Conservation (phyloP, 352 stramenopile species). For the Pythium aquatile region DNA sequence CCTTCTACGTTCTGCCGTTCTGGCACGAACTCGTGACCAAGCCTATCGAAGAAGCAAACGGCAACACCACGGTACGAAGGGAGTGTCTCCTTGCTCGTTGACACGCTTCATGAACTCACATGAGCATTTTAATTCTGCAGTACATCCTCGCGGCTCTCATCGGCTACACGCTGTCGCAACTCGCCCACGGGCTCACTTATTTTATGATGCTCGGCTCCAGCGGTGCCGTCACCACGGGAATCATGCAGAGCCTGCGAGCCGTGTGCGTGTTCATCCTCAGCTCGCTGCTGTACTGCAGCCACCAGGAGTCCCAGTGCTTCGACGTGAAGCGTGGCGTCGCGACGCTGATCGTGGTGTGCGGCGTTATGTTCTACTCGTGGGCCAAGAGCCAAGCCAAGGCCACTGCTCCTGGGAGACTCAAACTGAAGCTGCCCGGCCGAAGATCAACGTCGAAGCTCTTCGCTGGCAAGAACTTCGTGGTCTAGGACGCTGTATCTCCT, state of each 20-base stretch:
- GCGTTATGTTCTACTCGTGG: constrained; percentile 87
- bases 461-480: constrained; percentile 70
- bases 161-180: constrained; percentile 74
- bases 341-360: constrained; percentile 75
- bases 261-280: constrained; percentile 85
- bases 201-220: constrained; percentile 82
- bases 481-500: constrained; percentile 20
- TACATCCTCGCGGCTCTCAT: constrained; percentile 62
- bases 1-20: constrained; percentile 70
- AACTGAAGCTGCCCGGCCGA: not conserved
- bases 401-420: not conserved
- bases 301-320: constrained; percentile 87
- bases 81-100: too few relatives aligned
- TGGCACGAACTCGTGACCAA: constrained; percentile 79
- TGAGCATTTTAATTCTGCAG: constrained; percentile 17
- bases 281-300: constrained; percentile 79
- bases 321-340: constrained; percentile 79
- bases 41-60: constrained; percentile 72
- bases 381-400: constrained; percentile 65
- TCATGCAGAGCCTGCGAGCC: constrained; percentile 86
- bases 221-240: constrained; percentile 79
- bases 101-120: not conserved
- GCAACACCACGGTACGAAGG: constrained; percentile 40
- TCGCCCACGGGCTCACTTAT: constrained; percentile 82
- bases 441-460: constrained; percentile 40